Percentiles rank a stretch among this genome's conserved stretches.
phyloP scores from a whole-genome alignment of 345 rosid genomes.

The Nasturtium officinale region DNA sequence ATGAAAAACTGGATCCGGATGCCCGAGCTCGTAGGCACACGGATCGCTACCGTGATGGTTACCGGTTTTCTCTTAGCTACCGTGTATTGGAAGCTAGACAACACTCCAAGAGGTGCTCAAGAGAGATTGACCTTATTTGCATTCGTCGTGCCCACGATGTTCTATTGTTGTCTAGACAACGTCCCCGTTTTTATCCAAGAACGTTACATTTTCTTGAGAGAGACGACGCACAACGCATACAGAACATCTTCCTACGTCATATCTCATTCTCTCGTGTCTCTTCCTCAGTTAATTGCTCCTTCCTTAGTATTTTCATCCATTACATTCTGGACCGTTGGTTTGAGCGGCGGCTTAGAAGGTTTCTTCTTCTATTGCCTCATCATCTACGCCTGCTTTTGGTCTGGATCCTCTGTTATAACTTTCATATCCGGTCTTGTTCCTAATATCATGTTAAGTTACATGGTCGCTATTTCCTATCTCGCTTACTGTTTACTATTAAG shows the following conservation, averaged over 20 bases:
- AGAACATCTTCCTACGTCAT: conserved; percentile 57
- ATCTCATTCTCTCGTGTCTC: conserved; percentile 51
- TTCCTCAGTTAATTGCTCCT: conserved; percentile 52
- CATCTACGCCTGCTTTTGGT: conserved; percentile 62
- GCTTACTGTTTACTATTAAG: conserved; percentile 48
- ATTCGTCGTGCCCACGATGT: conserved; percentile 49
- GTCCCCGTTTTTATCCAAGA: conserved; percentile 60
- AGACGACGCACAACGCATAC: conserved; percentile 55
- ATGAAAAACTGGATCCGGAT: conserved; percentile 44
- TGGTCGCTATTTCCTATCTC: conserved; percentile 50
- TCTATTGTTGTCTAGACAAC: conserved; percentile 51
- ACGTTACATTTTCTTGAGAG: conserved; percentile 81
- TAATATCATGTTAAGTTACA: conserved; percentile 49
- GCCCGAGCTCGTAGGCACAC: conserved; percentile 33
- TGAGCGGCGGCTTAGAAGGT: conserved; percentile 49
- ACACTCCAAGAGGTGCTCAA: conserved; percentile 47
- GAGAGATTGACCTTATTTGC: conserved; percentile 56
- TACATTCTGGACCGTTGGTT: conserved; percentile 60
- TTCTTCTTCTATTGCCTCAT: conserved; percentile 51
- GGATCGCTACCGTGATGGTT: conserved; percentile 40
- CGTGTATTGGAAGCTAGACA: conserved; percentile 60
- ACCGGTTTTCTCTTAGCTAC: conserved; percentile 62
- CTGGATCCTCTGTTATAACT: conserved; percentile 66
- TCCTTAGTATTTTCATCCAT: conserved; percentile 49
- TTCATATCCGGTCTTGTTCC: conserved; percentile 54